Evolutionary conservation across 2,329 filamentous ascomycete genomes (phyloP).

Genomic region (Magnaporthiopsis poae): DNA sequence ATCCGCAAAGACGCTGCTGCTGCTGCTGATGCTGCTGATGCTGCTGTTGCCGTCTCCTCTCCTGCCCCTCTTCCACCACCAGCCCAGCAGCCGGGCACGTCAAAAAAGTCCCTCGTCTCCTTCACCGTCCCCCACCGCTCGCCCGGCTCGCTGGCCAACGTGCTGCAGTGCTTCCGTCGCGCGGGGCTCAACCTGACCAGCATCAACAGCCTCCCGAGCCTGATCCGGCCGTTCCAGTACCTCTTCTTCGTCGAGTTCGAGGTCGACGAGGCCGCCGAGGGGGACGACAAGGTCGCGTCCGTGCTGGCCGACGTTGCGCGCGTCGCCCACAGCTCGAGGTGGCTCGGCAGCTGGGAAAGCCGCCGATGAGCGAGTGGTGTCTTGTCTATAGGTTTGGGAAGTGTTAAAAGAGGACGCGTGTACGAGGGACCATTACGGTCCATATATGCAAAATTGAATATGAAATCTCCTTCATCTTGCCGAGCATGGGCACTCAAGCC

Average conservation of each 20-base stretch:
- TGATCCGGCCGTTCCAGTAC: constrained; percentile 72
- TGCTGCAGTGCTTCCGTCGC: constrained; percentile 66
- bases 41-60: background rate
- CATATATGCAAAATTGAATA: background rate
- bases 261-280: constrained; percentile 37
- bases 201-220: constrained; percentile 77
- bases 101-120: constrained; percentile 73
- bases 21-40: no score
- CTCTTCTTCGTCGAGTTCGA: constrained; percentile 90
- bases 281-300: constrained; percentile 36
- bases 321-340: constrained; percentile 54
- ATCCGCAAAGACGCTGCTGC: constrained; percentile 28
- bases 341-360: constrained; percentile 59
- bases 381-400: background rate
- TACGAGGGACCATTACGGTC: background rate
- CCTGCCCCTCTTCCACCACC: background rate
- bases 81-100: constrained; percentile 13
- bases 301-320: constrained; percentile 49
- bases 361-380: constrained; percentile 11
- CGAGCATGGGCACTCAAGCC: background rate
- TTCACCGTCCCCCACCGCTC: constrained; percentile 72
- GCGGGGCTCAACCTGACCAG: constrained; percentile 74
- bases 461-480: background rate
- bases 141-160: constrained; percentile 75
- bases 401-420: background rate